These are phyloP conservation scores for Nemania diffusa DNA, from an alignment of 2,329 filamentous ascomycete species.

Conservation along the genomic window DNA sequence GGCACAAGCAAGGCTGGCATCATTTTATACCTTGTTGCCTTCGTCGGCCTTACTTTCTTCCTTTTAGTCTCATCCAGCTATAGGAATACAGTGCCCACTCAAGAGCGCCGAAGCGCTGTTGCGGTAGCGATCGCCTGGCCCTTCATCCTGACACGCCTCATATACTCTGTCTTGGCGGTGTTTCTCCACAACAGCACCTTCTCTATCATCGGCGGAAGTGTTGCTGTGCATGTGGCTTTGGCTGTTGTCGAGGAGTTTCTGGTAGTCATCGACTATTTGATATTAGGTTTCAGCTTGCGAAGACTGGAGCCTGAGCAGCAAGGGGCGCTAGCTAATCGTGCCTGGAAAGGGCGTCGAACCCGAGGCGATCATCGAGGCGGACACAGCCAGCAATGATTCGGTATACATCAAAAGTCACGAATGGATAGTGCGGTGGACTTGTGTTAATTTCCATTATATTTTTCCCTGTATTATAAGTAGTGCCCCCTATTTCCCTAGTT, in stretches of 20 bases:
- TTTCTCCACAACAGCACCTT: conserved; percentile 7
- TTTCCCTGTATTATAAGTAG: too few species aligned
- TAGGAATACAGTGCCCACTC: conserved; percentile 1
- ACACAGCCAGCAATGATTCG: neutral
- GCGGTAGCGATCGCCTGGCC: conserved; percentile 1
- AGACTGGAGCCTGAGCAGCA: conserved; percentile 5
- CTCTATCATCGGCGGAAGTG: conserved; percentile 3
- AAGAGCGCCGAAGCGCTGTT: conserved; percentile 10
- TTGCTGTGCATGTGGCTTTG: conserved; percentile 3
- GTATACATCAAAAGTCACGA: neutral
- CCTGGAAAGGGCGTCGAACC: conserved; percentile 6
- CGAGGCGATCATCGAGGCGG: neutral
- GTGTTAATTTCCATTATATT: too few species aligned
- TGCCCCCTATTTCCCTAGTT: too few species aligned
- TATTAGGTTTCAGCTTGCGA: conserved; percentile 10
- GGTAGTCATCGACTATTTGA: conserved; percentile 10
- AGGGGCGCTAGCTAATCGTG: conserved; percentile 1
- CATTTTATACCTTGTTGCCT: conserved; percentile 5
- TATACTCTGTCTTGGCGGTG: conserved; percentile 4
- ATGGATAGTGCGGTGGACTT: too few species aligned
- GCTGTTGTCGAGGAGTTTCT: conserved; percentile 12
- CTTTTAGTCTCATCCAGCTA: conserved; percentile 1
- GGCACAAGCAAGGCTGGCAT: neutral
- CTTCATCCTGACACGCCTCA: conserved; percentile 2
- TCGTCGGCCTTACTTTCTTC: conserved; percentile 4